Evolutionary conservation across 148 eudicot species (phyloP), one percentile per base, ranked within the genome.

Genomic region (Vaccinium vitisidaea): DNA sequence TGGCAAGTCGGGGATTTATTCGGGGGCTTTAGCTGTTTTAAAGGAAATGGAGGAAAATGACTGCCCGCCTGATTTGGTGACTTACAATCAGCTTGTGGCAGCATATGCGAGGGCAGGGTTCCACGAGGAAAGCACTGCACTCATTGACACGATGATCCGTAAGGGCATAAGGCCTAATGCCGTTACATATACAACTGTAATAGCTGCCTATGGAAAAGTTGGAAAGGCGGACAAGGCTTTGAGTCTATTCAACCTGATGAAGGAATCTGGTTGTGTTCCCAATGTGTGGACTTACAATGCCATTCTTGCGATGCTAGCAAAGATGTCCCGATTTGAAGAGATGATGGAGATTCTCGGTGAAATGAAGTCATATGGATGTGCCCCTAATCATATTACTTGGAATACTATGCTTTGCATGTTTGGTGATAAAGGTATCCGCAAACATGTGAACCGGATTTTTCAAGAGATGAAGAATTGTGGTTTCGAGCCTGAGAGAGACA

Each of bases 401-500:
- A 96, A 96, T 88, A 96, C 98, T 0, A 91, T 94, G 91, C 94
- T 96, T 84, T 91, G 95, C 6, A 85, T 92, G 92, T 94, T 97
- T 90, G 95, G 95, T 48, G 86, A 86, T 25, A 89, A 65, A 55
- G 99, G 97, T 11, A 90, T 92, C 95, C 93, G 91, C 80, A 91
- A 86, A 83, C 87, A 94, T 80, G 93, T 94, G 87, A 93, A 86
- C 86, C 92, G 83, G 79, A 92, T 96, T 36, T 91, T 96, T 56
- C 93, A 87, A 78, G 98, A 94, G 94, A 96, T 96, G 99, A 94
- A 92, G 89, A 94, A 88, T 54, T 91, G 94, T 88, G 99, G 98
- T 52, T 92, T 96, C 86, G 93, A 96, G 84, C 99, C 99, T 27
- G 91, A 90, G 82, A 88, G 99, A 79, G 99, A 96, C 84, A 96